Base-by-base conservation (phyloP, 2,329 filamentous ascomycete genomes). In the Verticillium klebahnii region DNA sequence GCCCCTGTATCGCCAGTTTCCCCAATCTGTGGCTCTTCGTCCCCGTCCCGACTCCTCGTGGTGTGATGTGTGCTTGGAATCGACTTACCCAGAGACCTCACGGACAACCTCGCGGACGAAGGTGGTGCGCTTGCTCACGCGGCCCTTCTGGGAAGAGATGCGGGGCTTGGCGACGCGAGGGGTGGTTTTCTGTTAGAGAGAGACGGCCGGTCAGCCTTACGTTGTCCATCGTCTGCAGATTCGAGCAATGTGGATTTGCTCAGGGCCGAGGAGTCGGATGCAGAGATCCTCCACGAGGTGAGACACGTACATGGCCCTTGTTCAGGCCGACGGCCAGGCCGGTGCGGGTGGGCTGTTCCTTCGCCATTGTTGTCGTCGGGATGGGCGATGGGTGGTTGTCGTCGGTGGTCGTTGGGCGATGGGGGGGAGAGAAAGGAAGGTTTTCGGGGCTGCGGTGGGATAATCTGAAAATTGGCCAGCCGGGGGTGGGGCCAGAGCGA, bases 41-140 rank as follows among this genome's bases (percentile, higher is more conserved):
- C 19, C 45, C 8, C 19, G n/a, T 52, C 45, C 45, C 12, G 45
- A 5, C 45, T 9, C 9, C 19, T 23, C n/a, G 19, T 52, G 9
- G n/a, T 23, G 23, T 23, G 4, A 19, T 23, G n/a, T 19, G 40
- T 23, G 34, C 34, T 12, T 4, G 34, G 34, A 23, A 7, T 23
- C 52, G 67, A 85, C 89, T 76, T 88, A 93, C 90, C 91, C 95
- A 81, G 93, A 89, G 80, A 98, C 95, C 86, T 99, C 95, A 87
- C 96, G 96, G 80, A 97, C 92, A 78, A 99, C 90, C 77, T 97
- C 93, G 74, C 95, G 88, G 73, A 98, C 94, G 83, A 99, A 98
- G 74, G 91, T 89, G 73, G 95, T 98, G 76, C 93, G 89, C 89
- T 96, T 97, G 85, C 91, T 96, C 77, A 96, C 85, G 83, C 95